Percentiles rank a stretch among this genome's conserved stretches.
These are phyloP conservation scores for Tephrocybe sp. DNA, from an alignment of 768 basidiomycete species.

Conservation along the genomic window DNA sequence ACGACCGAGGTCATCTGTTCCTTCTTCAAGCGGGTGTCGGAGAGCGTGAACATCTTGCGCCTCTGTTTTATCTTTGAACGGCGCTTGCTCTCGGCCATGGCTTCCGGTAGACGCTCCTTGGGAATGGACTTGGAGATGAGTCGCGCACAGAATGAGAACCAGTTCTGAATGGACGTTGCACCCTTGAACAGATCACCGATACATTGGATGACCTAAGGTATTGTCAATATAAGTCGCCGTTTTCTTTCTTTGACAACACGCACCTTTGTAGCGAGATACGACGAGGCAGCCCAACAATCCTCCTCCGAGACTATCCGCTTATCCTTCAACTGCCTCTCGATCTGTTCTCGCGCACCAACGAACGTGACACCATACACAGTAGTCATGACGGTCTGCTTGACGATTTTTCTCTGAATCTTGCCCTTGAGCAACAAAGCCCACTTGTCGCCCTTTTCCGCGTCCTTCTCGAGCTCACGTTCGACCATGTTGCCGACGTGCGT, in stretches of 20 bases:
- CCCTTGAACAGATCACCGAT: constrained; percentile 95
- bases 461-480: constrained; percentile 58
- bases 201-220: constrained; percentile 57
- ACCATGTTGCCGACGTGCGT: constrained; percentile 88
- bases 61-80: constrained; percentile 5
- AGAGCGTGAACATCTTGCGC: constrained; percentile 17
- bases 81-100: constrained; percentile 26
- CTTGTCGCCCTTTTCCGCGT: constrained; percentile 48
- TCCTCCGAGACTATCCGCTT: constrained; percentile 70
- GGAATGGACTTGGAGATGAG: constrained; percentile 88
- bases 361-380: constrained; percentile 98
- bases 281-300: constrained; percentile 67
- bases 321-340: constrained; percentile 83
- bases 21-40: constrained; percentile 52
- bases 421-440: constrained; percentile 65
- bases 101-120: constrained; percentile 54
- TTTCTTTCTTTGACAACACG: too few relatives aligned
- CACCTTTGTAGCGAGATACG: constrained; percentile 80
- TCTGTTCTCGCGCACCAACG: constrained; percentile 92
- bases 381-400: constrained; percentile 99
- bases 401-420: constrained; percentile 87
- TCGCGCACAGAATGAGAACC: constrained; percentile 81
- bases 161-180: constrained; percentile 86
- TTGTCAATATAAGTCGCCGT: neutral
- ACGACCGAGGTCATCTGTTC: constrained; percentile 95